Base-by-base conservation (phyloP, 306 rosid genomes). In the Vachellia collinsii region DNA sequence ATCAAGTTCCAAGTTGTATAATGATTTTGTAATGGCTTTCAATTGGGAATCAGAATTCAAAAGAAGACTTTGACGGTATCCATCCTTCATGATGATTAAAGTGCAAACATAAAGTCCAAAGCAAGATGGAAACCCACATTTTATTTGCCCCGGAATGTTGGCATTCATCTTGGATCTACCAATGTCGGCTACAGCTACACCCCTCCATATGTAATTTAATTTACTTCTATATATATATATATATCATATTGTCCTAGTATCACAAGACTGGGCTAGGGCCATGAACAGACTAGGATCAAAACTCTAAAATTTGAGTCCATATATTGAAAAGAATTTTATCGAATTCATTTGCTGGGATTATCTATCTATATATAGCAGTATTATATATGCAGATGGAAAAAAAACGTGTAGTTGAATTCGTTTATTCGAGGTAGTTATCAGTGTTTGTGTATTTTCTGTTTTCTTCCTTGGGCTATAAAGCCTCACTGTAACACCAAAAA, bases 61-160 rank as follows among this genome's bases (percentile, higher is more conserved):
- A 74, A 74, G 77, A n/a, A n/a, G 29, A 16, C 13, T 14, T 41
- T 39, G 72, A 38, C 25, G 41, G 73, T 19, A 68, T 42, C 16
- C 78, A 68, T 42, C 16, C 78, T 37, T 54, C 54, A 22, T 56
- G 69, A 75, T 75, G 78, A 72, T 72, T 50, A 51, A 51, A 72
- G 77, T 16, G 64, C 44, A 51, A 72, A 72, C 64, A 72, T 14
- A 72, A 72, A 72, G 77, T 51, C 65, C 77, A 51, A 72, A 36
- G 44, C 34, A 50, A 19, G 51, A 51, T 20, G 10, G 10, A 23
- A 50, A 36, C 44, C 3, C 64, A 4, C 34, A 50, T 14, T 5
- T 51, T 3, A 36, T 34, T 50, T 51, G 11, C 46, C 11, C 16
- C 19, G 4, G 16, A 41, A 34, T 22, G 37, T 22, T 42, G 19